A percentile compares a stretch with the other conserved stretches of the same genome.
phyloP scores from a whole-genome alignment of 768 basidiomycete genomes.

The Calocybe gangraenosa region DNA sequence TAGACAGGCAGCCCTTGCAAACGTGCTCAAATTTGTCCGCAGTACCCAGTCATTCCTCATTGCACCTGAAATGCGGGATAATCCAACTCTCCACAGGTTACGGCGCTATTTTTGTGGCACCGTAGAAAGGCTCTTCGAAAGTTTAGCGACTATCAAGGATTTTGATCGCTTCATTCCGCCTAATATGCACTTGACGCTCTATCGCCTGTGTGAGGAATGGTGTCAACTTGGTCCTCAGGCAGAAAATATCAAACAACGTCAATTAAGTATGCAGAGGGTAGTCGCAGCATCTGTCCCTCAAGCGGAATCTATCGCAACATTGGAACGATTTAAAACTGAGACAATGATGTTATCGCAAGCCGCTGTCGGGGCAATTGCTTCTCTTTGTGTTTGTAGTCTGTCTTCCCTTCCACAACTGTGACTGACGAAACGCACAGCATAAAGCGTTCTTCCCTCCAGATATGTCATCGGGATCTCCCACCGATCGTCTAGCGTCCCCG shows the following conservation, averaged over 20 bases:
- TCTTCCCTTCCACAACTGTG: background rate
- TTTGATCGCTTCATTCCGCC: constrained; percentile 74
- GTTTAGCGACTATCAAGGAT: constrained; percentile 62
- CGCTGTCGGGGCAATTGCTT: constrained; percentile 82
- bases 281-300: constrained; percentile 54
- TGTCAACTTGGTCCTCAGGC: constrained; percentile 79
- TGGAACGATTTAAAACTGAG: constrained; percentile 66
- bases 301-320: constrained; percentile 43
- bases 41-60: constrained; percentile 79
- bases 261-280: constrained; percentile 68
- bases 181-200: constrained; percentile 74
- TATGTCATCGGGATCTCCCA: constrained; percentile 55
- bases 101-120: constrained; percentile 90
- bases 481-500: constrained; percentile 41
- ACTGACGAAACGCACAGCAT: constrained; percentile 41
- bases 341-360: constrained; percentile 72
- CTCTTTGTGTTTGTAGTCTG: constrained; percentile 69
- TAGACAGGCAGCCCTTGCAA: constrained; percentile 68
- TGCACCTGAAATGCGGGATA: constrained; percentile 67
- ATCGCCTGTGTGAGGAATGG: constrained; percentile 90
- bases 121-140: constrained; percentile 83
- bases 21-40: constrained; percentile 83
- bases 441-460: constrained; percentile 74
- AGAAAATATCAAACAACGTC: constrained; percentile 66
- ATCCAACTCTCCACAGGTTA: constrained; percentile 71